A percentile compares a stretch with the other conserved stretches of the same genome.
Evolutionary conservation across 2,329 filamentous ascomycete genomes (phyloP).

Genomic region (Penicillium polonicum): DNA sequence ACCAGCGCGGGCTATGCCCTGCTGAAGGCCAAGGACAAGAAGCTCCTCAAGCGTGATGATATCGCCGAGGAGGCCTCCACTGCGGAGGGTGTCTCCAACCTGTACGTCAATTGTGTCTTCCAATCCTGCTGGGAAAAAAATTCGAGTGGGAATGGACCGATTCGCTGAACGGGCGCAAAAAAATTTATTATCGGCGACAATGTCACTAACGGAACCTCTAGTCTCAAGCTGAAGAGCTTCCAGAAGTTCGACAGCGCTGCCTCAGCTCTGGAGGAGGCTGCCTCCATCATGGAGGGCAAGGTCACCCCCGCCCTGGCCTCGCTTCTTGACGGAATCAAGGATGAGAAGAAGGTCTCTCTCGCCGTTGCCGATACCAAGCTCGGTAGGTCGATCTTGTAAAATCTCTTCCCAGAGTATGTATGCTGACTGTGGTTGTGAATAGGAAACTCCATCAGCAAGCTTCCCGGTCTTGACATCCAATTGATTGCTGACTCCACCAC

Average conservation of each 20-base stretch:
- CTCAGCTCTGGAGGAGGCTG: constrained; percentile 85
- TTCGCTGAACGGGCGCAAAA: constrained; percentile 24
- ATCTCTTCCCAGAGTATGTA: not conserved
- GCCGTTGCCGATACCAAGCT: constrained; percentile 93
- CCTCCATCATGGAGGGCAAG: constrained; percentile 87
- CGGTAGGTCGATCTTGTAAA: constrained; percentile 44
- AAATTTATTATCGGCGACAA: constrained; percentile 22
- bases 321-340: constrained; percentile 85
- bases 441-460: constrained; percentile 84
- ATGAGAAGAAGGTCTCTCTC: constrained; percentile 95
- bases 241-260: constrained; percentile 95
- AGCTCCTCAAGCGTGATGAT: constrained; percentile 86
- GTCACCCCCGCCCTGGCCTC: constrained; percentile 81
- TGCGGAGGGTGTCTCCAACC: constrained; percentile 79
- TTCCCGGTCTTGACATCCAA: constrained; percentile 82
- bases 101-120: constrained; percentile 58
- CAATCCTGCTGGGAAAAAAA: constrained; percentile 9
- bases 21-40: constrained; percentile 98
- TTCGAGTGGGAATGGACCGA: constrained; percentile 6
- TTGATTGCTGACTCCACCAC: constrained; percentile 79
- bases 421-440: constrained; percentile 17
- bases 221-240: constrained; percentile 94
- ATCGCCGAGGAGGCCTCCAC: constrained; percentile 71
- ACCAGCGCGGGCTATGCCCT: constrained; percentile 96
- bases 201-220: constrained; percentile 40